Evolutionary conservation across 768 basidiomycete species (phyloP), one percentile per base, ranked within the genome.

Genomic region (Suillus spraguei): DNA sequence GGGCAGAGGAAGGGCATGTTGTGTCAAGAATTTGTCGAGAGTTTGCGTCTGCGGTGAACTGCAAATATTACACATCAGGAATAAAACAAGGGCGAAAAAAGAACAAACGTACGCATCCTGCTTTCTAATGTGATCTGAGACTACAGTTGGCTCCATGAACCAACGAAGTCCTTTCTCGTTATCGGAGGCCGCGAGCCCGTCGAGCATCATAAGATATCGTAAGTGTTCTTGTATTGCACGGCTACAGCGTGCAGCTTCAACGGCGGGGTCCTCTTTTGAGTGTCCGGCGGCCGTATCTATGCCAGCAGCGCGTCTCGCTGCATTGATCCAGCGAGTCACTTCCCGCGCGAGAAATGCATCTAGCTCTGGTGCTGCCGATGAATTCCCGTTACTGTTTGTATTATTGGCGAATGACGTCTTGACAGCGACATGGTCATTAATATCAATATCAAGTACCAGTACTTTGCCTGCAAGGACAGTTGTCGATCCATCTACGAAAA

Each of bases 391-490:
- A 50, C 77, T 80, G n/a, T 80, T 75, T 39, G 77, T 74, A 32
- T 75, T 70, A 36, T 85, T 80, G 1, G 90, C 92, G 72, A 90
- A 92, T 9, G 90, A 87, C 2, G 88, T 90, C 72, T 91, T 93
- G 67, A 91, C 84, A 46, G 78, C 82, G 0, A 83, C 81, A 33
- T 65, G 64, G 54, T 69, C 74, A 14, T 76, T 74, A 65, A 94
- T 83, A 67, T 91, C 88, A 63, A 92, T 81, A 71, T 94, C 92
- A 60, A 93, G 76, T 39, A 93, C 91, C 11, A 94, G 77, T n/a
- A 92, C 86, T 72, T 91, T 91, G 2, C 92, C 92, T 4, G 87
- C 92, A 42, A 92, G 82, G 22, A 88, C 82, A 44, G 91, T 76
- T 0, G 82, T 87, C 63, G 81, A 82, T 42, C 80, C 79, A 65